phyloP scores from a whole-genome alignment of 2,329 filamentous ascomycete species.

The Neoscytalidium dimidiatum region DNA sequence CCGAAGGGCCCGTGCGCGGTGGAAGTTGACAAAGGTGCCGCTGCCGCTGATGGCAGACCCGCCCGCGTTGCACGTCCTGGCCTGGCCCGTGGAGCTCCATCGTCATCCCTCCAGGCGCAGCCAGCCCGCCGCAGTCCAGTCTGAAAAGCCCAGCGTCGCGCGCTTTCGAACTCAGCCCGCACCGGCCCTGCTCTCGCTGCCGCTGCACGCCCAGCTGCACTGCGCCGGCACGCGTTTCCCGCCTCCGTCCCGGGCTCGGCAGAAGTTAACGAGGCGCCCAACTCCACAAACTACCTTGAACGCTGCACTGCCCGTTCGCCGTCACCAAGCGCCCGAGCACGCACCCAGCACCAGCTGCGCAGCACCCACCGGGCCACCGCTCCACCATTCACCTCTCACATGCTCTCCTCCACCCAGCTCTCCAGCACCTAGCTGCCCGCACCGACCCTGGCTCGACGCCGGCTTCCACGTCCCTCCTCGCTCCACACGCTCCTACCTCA shows the following conservation, averaged over 20 bases:
- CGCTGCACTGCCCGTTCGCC: constrained; percentile 12
- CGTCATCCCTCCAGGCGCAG: constrained; percentile 25
- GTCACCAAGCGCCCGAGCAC: constrained; percentile 15
- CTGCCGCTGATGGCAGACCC: not conserved
- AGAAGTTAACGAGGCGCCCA: constrained; percentile 11
- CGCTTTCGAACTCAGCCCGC: not conserved
- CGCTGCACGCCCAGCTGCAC: constrained; percentile 3
- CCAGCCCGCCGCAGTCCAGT: not conserved
- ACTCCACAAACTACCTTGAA: constrained; percentile 18
- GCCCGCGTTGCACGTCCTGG: constrained; percentile 20
- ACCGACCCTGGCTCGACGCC: constrained; percentile 37
- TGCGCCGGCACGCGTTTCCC: constrained; percentile 13
- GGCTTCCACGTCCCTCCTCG: constrained; percentile 32
- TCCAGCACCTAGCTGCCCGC: constrained; percentile 2
- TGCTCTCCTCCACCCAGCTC: not conserved
- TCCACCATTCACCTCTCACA: not conserved
- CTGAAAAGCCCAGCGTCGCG: constrained; percentile 1
- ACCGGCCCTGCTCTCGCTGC: not conserved
- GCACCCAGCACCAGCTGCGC: constrained; percentile 1
- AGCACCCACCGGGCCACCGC: not conserved
- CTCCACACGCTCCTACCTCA: constrained; percentile 33
- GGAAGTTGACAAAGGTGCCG: constrained; percentile 21
- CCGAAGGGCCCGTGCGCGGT: constrained; percentile 13
- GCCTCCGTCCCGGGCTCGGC: constrained; percentile 10
- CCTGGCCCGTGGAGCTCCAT: constrained; percentile 31